Conservation (phyloP, 305 asterid genomes). For the Rubia peregrina region DNA sequence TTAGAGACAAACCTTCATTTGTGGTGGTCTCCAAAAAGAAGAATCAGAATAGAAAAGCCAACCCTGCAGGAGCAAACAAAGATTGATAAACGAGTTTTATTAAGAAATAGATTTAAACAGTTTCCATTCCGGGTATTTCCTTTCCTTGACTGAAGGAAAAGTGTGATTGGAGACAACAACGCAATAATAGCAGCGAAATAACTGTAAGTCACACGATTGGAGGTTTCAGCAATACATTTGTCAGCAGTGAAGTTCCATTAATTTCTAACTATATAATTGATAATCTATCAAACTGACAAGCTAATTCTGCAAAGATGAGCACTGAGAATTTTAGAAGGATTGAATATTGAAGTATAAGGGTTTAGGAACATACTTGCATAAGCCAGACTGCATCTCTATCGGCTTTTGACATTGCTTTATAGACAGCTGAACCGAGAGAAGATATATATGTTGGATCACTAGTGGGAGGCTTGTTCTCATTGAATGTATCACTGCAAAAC, state of each 20-base stretch:
- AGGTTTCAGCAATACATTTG: background rate
- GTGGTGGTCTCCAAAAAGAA: constrained; percentile 93
- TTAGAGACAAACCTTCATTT: constrained; percentile 64
- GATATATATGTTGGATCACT: constrained; percentile 73
- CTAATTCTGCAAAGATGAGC: background rate
- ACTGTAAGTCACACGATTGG: background rate
- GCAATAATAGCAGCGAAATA: background rate
- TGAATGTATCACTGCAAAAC: constrained; percentile 80
- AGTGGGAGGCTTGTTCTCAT: constrained; percentile 92
- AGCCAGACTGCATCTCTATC: constrained; percentile 92
- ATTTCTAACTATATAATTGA: background rate
- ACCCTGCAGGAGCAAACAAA: constrained; percentile 48
- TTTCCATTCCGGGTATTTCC: background rate
- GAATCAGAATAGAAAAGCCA: constrained; percentile 97
- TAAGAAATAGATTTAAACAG: background rate
- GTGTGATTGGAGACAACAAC: background rate
- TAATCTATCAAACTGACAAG: background rate
- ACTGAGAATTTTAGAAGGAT: constrained; percentile 2
- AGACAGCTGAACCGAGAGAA: constrained; percentile 91
- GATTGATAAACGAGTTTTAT: background rate
- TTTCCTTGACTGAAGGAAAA: background rate
- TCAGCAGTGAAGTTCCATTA: background rate
- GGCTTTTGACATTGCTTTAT: constrained; percentile 76
- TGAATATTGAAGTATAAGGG: constrained; percentile 1
- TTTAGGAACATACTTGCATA: constrained; percentile 65